phyloP scores from a whole-genome alignment of 1,284 basidiomycete genomes.

The Acaromyces ingoldii region DNA sequence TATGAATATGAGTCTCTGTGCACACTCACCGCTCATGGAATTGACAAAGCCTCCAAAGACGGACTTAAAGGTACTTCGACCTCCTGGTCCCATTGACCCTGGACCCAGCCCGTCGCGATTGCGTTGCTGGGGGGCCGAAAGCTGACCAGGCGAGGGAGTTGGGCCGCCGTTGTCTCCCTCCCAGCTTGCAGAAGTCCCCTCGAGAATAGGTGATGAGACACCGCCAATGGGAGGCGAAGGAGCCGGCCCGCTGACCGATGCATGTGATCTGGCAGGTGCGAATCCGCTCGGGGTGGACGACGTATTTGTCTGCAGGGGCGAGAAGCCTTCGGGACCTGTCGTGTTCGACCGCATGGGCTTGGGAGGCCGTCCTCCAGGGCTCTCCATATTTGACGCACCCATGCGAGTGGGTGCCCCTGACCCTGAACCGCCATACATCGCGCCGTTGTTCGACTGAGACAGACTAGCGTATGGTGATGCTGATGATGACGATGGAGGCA shows the following conservation, averaged over 20 bases:
- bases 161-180: too few relatives aligned
- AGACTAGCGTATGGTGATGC: too few relatives aligned
- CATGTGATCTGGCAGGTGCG: constrained; percentile 9
- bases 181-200: too few relatives aligned
- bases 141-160: background rate
- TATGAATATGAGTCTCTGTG: background rate
- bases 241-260: constrained; percentile 5
- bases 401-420: too few relatives aligned
- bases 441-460: too few relatives aligned
- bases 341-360: constrained; percentile 33
- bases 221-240: constrained; percentile 10
- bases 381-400: too few relatives aligned
- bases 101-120: background rate
- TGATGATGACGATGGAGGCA: too few relatives aligned
- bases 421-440: too few relatives aligned
- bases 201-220: background rate
- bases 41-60: constrained; percentile 52
- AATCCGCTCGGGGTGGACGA: constrained; percentile 18
- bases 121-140: background rate
- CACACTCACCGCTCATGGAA: constrained; percentile 44
- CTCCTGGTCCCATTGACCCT: background rate
- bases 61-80: constrained; percentile 43
- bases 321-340: constrained; percentile 4
- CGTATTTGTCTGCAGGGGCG: constrained; percentile 11
- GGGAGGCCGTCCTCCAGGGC: too few relatives aligned